These are phyloP conservation scores for Metschnikowia lochheadii DNA, from an alignment of 805 yeast species.

Conservation along the genomic window DNA sequence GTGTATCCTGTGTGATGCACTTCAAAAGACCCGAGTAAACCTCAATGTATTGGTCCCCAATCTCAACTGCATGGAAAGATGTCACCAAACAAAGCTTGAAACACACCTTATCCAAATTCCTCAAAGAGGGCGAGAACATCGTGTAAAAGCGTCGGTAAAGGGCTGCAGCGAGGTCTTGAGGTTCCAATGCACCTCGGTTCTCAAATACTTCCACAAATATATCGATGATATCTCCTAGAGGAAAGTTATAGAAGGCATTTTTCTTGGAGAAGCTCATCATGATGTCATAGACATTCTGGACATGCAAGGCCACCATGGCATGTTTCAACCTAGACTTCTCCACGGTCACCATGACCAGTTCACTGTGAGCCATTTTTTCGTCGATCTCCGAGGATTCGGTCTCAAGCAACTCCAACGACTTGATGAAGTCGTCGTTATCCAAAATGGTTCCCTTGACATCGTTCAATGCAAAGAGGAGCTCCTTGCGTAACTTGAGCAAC, in stretches of 20 bases:
- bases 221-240: constrained; percentile 36
- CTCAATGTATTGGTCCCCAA: not conserved
- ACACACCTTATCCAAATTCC: constrained; percentile 40
- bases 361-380: constrained; percentile 50
- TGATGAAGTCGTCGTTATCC: constrained; percentile 59
- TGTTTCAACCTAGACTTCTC: constrained; percentile 46
- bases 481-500: constrained; percentile 53
- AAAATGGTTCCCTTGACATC: constrained; percentile 57
- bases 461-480: constrained; percentile 54
- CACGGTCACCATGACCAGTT: constrained; percentile 50
- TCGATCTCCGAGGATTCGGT: constrained; percentile 54
- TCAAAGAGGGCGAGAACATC: constrained; percentile 44
- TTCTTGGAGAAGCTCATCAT: constrained; percentile 35
- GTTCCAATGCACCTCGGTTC: constrained; percentile 4
- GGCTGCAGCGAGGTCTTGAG: constrained; percentile 21
- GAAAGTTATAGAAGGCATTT: constrained; percentile 57
- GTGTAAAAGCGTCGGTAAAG: constrained; percentile 49
- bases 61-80: constrained; percentile 17
- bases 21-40: not conserved
- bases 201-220: constrained; percentile 16
- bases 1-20: not conserved
- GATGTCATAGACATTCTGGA: constrained; percentile 47
- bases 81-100: constrained; percentile 40
- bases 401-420: constrained; percentile 63
- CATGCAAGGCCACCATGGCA: constrained; percentile 51